Percentiles rank a stretch among this genome's conserved stretches.
These are phyloP conservation scores for Calonectria pseudoreteaudii DNA, from an alignment of 2,329 filamentous ascomycete species.

Conservation along the genomic window DNA sequence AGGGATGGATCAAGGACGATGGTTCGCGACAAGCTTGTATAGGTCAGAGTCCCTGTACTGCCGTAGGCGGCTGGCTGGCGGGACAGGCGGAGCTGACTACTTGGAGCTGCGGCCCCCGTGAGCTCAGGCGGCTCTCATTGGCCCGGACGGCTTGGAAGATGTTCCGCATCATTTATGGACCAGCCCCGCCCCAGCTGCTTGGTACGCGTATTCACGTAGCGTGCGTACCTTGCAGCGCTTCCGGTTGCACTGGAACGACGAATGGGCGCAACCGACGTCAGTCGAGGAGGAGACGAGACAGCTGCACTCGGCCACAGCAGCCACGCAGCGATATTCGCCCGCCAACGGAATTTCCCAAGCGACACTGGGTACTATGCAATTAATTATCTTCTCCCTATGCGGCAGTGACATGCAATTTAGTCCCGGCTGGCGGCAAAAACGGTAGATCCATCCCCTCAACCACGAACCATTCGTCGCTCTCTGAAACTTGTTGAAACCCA, in stretches of 20 bases:
- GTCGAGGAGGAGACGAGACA: background rate
- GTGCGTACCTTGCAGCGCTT: background rate
- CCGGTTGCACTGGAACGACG: background rate
- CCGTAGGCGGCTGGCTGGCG: background rate
- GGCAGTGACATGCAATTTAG: background rate
- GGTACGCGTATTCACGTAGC: slow-evolving; percentile 1
- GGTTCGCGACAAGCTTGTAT: background rate
- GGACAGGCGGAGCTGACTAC: slow-evolving; percentile 4
- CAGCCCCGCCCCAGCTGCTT: background rate
- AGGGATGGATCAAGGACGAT: background rate
- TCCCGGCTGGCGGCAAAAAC: slow-evolving; percentile 3
- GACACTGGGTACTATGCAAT: background rate
- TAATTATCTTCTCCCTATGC: background rate
- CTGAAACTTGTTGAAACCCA: slow-evolving; percentile 17
- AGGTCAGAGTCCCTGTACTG: background rate
- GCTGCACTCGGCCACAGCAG: background rate
- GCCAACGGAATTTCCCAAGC: background rate
- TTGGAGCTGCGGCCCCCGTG: background rate
- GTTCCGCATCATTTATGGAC: background rate
- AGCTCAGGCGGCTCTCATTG: background rate
- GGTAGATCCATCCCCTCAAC: background rate
- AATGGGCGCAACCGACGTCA: background rate
- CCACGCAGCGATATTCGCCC: background rate
- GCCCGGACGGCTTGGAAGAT: background rate
- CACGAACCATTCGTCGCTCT: slow-evolving; percentile 5